A percentile compares a stretch with the other conserved stretches of the same genome.
phyloP scores from a whole-genome alignment of 1,284 basidiomycete species.

The Trichosporon sp. region DNA sequence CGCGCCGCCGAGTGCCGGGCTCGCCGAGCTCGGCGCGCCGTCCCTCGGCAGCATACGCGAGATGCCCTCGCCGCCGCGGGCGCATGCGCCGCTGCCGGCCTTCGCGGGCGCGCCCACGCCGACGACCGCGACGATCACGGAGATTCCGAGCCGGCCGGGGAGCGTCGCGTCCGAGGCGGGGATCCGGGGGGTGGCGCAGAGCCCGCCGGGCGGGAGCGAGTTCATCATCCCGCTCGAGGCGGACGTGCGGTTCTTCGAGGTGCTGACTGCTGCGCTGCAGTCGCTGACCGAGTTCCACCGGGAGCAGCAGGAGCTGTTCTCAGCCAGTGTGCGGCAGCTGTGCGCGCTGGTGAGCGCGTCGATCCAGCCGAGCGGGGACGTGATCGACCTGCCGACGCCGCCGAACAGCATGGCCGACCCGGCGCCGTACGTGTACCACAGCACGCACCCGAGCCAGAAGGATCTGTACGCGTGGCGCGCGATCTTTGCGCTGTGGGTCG shows the following conservation, averaged over 20 bases:
- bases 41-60: background rate
- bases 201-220: slow-evolving; percentile 49
- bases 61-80: background rate
- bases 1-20: background rate
- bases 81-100: background rate
- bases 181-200: background rate
- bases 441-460: slow-evolving; percentile 45
- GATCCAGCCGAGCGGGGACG: slow-evolving; percentile 54
- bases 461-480: slow-evolving; percentile 92
- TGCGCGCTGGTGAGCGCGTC: slow-evolving; percentile 60
- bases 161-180: background rate
- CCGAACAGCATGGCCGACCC: slow-evolving; percentile 16
- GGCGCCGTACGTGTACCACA: slow-evolving; percentile 2
- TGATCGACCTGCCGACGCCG: slow-evolving; percentile 28
- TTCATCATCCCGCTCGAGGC: slow-evolving; percentile 75
- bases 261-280: slow-evolving; percentile 67
- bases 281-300: slow-evolving; percentile 64
- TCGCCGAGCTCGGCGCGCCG: background rate
- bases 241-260: slow-evolving; percentile 75
- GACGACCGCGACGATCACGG: background rate
- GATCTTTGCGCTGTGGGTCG: slow-evolving; percentile 83
- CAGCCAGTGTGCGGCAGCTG: slow-evolving; percentile 59
- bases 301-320: slow-evolving; percentile 62
- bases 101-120: background rate
- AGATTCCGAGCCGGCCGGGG: slow-evolving; percentile 2